Evolutionary conservation across 768 basidiomycete species (phyloP), one percentile per base, ranked within the genome.

Genomic region (Pulveroboletus sp.): DNA sequence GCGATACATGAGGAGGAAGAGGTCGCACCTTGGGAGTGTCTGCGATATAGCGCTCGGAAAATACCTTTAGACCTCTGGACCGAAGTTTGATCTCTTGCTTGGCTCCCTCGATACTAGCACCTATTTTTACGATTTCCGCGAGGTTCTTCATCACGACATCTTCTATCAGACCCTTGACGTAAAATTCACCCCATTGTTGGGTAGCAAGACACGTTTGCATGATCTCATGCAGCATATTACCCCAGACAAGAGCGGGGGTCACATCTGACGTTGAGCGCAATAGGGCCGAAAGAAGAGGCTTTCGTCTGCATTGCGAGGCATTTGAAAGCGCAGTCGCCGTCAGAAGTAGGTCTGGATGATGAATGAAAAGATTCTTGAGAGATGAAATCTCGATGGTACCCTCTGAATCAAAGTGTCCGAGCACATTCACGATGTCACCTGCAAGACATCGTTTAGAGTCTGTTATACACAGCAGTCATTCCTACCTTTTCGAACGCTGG

Each of bases 161-260:
- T 38, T 81, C 80, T 43, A 86, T 83, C 54, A 76, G 71, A 21
- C 71, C 69, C 15, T 86, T 76, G 5, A 93, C 71, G 70, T 79
- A 87, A 14, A 61, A 58, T 36, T 80, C 73, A 36, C 83, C 82
- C 88, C 88, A 92, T 17, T 69, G 69, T 6, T 73, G 70, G 39
- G 78, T 74, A 21, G 63, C 66, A 45, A 98, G 71, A 57, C 90
- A 93, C 0, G 76, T 71, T 63, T 98, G 93, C 73, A 96, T 81
- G 31, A 97, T 84, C 56, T 92, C 85, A 59, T 99, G 96, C 6
- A 96, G 77, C 68, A 98, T 83, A 58, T 86, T 96, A 33, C 96
- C 96, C 83, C 93, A 97, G 0, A 95, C 74, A 10, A 90, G 73
- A 6, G 85, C 75, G 2, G 87, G 84, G 0, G 83, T 81, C 12